Evolutionary conservation across 2,329 filamentous ascomycete genomes (phyloP), one percentile per base, ranked within the genome.

Genomic region (Bipolaris bicolor): DNA sequence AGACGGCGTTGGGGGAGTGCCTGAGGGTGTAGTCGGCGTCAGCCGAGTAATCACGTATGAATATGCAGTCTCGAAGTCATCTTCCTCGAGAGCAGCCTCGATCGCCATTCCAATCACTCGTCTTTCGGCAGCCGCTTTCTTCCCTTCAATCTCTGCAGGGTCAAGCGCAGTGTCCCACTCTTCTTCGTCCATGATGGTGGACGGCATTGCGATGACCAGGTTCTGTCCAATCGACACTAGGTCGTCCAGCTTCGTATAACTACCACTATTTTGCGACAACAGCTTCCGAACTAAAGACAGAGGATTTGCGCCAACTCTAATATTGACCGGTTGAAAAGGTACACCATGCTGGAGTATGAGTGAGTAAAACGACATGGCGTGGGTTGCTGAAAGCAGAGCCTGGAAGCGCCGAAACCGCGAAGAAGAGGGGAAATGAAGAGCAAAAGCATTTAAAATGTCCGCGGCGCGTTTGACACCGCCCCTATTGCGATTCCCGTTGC

Each of bases 41-140:
- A 95, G 80, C 20, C 89, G 85, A 69, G 87, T 92, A 45, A 91
- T 84, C 1, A 93, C 88, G 69, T 91, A 94, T 0, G 90, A 93
- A 73, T 94, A 95, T 10, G 91, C 91, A 0, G 91, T 95, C 71
- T 96, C 91, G 60, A 95, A 95, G 71, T 87, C 91, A 61, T 92
- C 88, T 70, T 93, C 90, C 9, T 82, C 81, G 1, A 95, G 81
- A 11, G 91, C 90, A 13, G 89, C 87, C 70, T 92, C 88, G 39
- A 94, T 87, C 62, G 90, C 92, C 89, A 94, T 91, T 57, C 89
- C 88, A 5, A 87, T 88, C 49, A 95, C 86, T 29, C 90, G 85
- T 46, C 84, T 86, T 69, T 89, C 86, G 3, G 86, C 83, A 36
- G 80, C 69, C 3, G 73, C 63, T 24, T 77, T 76, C 41, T 74